Evolutionary conservation across 1,284 basidiomycete genomes (phyloP), one percentile per base, ranked within the genome.

Genomic region (Trametes polyzona): DNA sequence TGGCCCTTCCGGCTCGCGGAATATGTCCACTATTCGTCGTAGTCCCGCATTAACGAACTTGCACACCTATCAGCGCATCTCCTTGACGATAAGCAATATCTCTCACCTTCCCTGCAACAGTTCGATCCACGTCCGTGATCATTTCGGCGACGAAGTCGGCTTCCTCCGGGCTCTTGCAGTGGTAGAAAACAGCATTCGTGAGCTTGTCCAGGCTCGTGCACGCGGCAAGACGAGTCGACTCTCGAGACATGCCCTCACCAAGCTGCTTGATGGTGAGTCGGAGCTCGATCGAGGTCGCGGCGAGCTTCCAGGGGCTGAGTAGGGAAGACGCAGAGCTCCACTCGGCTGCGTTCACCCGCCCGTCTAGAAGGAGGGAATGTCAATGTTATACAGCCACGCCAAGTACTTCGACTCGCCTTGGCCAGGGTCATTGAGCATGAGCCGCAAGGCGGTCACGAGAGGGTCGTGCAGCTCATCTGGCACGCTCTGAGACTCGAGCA

Each of bases 101-200:
- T 44, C 65, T 44, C 61, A 90, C 90, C 82, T 88, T 91, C 43
- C 78, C 78, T 4, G 84, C 86, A 39, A 93, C 83, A 1, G 77
- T 75, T 42, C 74, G 77, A 47, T 86, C 84, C 12, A 87, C 86
- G 29, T 87, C 88, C 59, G 81, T 82, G 30, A 86, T 80, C 79
- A 92, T 87, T 65, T 90, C 87, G 9, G 87, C 88, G 14, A 93
- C 83, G 63, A 92, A 89, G 62, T 87, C 88, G 0, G 88, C 90
- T 70, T 92, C 86, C 64, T 92, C 88, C 0, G 83, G 81, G 10
- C 85, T 83, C 71, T 90, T 84, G 12, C 83, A 83, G 57, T 88
- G 83, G 57, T 83, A 83, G 64, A 92, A 87, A 11, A 93, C 74
- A 64, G 83, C 81, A 2, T 80, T 76, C 0, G 84, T 84, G 46